phyloP scores from a whole-genome alignment of 805 yeast species.

The Teunomyces aglyptinius region DNA sequence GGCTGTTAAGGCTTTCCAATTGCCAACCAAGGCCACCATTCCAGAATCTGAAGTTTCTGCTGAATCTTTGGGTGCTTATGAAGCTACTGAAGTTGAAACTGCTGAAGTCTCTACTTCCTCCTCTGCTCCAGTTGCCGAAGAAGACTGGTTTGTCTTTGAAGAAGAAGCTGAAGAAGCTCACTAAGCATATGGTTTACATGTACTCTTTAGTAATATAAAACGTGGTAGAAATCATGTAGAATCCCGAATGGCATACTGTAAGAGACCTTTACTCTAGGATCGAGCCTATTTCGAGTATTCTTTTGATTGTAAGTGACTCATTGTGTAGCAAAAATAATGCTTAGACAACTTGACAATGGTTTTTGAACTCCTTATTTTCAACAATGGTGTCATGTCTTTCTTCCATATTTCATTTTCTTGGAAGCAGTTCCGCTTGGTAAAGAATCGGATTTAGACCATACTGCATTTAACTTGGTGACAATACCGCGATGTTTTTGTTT shows the following conservation, averaged over 20 bases:
- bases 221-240: not conserved
- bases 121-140: conserved; percentile 50
- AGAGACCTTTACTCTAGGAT: no score
- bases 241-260: not conserved
- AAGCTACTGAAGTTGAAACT: conserved; percentile 72
- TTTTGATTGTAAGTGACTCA: no score
- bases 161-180: conserved; percentile 61
- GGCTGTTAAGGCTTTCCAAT: conserved; percentile 77
- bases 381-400: no score
- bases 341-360: no score
- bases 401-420: no score
- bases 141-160: conserved; percentile 81
- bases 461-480: not conserved
- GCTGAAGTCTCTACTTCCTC: conserved; percentile 25
- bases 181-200: conserved; percentile 19
- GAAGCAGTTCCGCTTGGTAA: no score
- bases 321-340: no score
- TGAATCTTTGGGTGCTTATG: conserved; percentile 68
- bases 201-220: conserved; percentile 2
- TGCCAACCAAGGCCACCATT: conserved; percentile 73
- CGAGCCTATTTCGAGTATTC: not conserved
- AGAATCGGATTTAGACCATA: not conserved
- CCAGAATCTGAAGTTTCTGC: conserved; percentile 73
- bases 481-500: conserved; percentile 1
- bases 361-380: no score